Conservation (phyloP, 352 stramenopile genomes). For the Globisporangium irregulare region DNA sequence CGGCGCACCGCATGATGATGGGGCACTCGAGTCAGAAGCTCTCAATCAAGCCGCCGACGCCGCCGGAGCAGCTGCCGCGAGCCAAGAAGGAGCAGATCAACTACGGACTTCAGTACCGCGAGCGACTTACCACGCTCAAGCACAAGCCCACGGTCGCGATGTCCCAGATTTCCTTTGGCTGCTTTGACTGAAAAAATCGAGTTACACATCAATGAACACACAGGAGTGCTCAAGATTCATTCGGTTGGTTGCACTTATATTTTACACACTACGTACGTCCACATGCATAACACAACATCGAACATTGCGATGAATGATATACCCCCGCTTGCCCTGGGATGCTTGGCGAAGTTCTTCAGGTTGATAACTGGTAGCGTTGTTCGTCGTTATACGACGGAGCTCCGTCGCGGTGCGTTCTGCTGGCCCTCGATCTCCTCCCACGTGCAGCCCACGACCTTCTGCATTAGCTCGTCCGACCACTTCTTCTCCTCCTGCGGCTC, state of each 20-base stretch:
- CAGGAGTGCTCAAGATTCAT: neutral
- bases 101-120: conserved; percentile 79
- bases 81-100: conserved; percentile 51
- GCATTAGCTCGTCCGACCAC: conserved; percentile 58
- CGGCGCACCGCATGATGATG: conserved; percentile 77
- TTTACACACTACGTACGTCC: neutral
- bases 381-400: conserved; percentile 25
- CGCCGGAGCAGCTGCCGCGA: conserved; percentile 42
- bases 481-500: conserved; percentile 43
- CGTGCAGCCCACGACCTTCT: conserved; percentile 47
- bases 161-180: conserved; percentile 76
- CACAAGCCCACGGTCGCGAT: conserved; percentile 76
- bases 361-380: neutral
- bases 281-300: conserved; percentile 4
- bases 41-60: conserved; percentile 71
- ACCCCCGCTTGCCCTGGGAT: neutral
- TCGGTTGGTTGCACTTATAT: conserved; percentile 9
- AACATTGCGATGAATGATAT: neutral
- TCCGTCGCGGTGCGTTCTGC: conserved; percentile 28
- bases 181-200: conserved; percentile 28
- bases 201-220: neutral
- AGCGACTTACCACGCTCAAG: conserved; percentile 69
- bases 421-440: conserved; percentile 67
- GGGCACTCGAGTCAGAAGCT: conserved; percentile 82
- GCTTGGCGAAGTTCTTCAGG: neutral